Base-by-base conservation (phyloP, 1,284 basidiomycete species). In the Exobasidium rhododendri region DNA sequence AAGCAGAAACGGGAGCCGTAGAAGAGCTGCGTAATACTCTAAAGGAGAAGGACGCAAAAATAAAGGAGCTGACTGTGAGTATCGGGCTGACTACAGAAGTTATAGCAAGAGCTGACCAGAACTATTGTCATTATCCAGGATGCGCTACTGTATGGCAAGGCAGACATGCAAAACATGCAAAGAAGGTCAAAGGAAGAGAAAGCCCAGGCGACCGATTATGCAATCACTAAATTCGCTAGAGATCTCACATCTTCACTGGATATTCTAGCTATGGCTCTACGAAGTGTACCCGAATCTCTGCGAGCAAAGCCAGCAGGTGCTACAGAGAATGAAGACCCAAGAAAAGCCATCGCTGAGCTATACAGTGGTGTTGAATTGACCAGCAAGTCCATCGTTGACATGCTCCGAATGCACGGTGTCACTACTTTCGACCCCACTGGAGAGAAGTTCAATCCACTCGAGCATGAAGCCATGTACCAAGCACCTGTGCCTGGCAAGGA, bases 391-490 rank as follows among this genome's bases (percentile, higher is more conserved):
- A 85, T 98, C 53, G 85, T 93, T 29, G 89, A 93, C 81, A 94
- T 91, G 13, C 85, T 98, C 47, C 89, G 88, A 82, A 89, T 91
- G 80, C 91, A 94, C 82, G 90, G 94, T 65, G 87, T 98, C 78
- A 90, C 89, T 67, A 87, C 88, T 1, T 94, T 93, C 75, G 91
- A 96, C 78, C 93, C 94, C 20, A 89, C 86, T 0, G 94, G 94
- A 59, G 90, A 96, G 80, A 84, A 84, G 74, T 98, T 98, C 75
- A 92, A 98, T 82, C 94, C 94, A 31, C 96, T 94, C 81, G 82
- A 84, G 52, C 94, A 97, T 80, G 94, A 98, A 82, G 94, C 96
- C 5, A 84, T 96, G 32, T 97, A 92, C 83, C 92, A 94, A 83
- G 91, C 87, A 22, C 93, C 94, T n/a, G 86, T 94, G 60, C 83